A percentile compares a stretch with the other conserved stretches of the same genome.
Conservation (phyloP, 1,139 yeast genomes). For the Saccharomyces hybrid region DNA sequence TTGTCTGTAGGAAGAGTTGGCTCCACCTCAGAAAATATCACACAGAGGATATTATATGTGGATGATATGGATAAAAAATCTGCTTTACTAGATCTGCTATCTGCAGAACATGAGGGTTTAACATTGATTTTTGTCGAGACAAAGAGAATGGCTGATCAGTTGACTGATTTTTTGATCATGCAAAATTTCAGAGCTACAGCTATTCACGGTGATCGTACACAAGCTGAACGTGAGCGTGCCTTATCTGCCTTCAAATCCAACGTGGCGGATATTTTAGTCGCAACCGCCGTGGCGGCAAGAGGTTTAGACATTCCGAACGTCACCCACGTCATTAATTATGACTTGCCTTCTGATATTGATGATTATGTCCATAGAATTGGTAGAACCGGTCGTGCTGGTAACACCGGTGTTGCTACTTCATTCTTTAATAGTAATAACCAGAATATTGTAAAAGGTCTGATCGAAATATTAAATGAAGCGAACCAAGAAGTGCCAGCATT, state of each 20-base stretch:
- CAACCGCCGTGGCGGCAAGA: constrained; percentile 94
- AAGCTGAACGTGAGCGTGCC: constrained; percentile 94
- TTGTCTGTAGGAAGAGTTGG: constrained; percentile 97
- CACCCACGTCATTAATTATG: constrained; percentile 92
- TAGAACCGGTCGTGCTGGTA: constrained; percentile 99
- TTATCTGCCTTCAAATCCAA: constrained; percentile 58
- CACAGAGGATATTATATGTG: constrained; percentile 84
- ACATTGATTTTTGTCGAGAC: constrained; percentile 95
- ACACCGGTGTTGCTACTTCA: constrained; percentile 93
- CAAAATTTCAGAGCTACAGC: constrained; percentile 94
- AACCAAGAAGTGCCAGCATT: constrained; percentile 94
- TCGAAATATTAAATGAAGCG: constrained; percentile 84
- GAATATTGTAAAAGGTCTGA: constrained; percentile 77
- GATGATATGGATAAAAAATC: constrained; percentile 93
- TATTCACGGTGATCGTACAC: constrained; percentile 97
- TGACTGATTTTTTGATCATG: constrained; percentile 81
- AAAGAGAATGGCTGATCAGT: constrained; percentile 93
- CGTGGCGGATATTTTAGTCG: constrained; percentile 60
- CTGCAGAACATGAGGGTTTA: constrained; percentile 62
- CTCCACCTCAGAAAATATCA: constrained; percentile 92
- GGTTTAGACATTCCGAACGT: constrained; percentile 98
- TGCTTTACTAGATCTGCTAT: constrained; percentile 76
- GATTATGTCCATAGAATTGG: constrained; percentile 99
- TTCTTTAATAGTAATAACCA: constrained; percentile 92
- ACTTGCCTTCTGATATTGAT: constrained; percentile 91